Evolutionary conservation across 441 rosid species (phyloP).

Genomic region (Eutrema salsugineum): DNA sequence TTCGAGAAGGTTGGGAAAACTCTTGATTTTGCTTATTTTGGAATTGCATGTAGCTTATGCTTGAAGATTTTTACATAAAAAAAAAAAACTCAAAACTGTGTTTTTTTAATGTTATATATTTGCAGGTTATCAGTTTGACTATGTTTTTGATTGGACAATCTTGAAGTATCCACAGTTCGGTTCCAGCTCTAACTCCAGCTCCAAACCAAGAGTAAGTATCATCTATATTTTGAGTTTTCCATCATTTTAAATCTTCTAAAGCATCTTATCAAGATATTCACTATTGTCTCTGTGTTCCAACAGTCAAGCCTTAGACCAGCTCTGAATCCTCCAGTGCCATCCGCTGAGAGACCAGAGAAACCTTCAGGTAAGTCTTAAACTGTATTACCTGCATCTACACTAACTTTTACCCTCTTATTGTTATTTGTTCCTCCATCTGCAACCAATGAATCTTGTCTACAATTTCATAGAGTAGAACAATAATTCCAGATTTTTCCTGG

Average conservation of each 20-base stretch:
- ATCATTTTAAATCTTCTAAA: background rate
- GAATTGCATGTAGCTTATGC: background rate
- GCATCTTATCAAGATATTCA: constrained; percentile 8
- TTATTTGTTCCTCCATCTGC: background rate
- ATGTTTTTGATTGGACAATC: constrained; percentile 96
- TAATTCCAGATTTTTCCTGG: background rate
- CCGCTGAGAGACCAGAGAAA: constrained; percentile 64
- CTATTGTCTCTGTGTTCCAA: constrained; percentile 30
- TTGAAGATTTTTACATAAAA: background rate
- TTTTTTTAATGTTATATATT: background rate
- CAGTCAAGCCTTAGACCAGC: constrained; percentile 62
- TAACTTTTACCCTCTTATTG: background rate
- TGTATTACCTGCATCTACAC: background rate
- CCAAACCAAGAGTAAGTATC: constrained; percentile 79
- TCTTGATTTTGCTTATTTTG: background rate
- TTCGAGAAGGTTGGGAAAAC: constrained; percentile 72
- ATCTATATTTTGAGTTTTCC: constrained; percentile 17
- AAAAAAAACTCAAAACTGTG: background rate
- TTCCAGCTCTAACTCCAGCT: constrained; percentile 38
- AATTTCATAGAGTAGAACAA: background rate
- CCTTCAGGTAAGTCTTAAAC: constrained; percentile 46
- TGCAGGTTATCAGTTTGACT: constrained; percentile 98
- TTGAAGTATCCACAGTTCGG: constrained; percentile 89
- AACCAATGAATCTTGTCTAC: background rate
- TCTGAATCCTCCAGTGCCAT: constrained; percentile 55